Conservation (phyloP, 2,329 filamentous ascomycete species). For the Monosporascus sp. region DNA sequence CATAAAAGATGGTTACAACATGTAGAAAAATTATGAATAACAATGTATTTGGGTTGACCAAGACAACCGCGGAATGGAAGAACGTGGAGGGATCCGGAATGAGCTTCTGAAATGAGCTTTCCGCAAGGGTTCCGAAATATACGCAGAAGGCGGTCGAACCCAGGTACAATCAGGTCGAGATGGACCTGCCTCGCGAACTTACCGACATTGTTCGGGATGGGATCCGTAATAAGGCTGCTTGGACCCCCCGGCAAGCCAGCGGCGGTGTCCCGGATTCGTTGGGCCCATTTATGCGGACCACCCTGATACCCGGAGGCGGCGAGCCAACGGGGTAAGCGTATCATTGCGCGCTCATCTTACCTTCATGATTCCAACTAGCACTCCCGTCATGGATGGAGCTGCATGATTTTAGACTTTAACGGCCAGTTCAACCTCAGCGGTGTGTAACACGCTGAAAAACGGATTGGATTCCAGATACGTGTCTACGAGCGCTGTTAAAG, state of each 20-base stretch:
- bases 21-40: slow-evolving; percentile 19
- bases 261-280: no score
- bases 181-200: slow-evolving; percentile 12
- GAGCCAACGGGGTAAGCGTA: no score
- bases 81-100: slow-evolving; percentile 19
- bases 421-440: slow-evolving; percentile 4
- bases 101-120: slow-evolving; percentile 19
- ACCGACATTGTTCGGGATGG: no score
- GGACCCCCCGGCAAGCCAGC: no score
- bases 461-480: slow-evolving; percentile 26
- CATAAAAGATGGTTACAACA: slow-evolving; percentile 20
- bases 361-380: no score
- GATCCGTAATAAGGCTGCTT: no score
- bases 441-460: slow-evolving; percentile 12
- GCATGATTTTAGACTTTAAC: slow-evolving; percentile 8
- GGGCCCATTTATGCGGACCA: no score
- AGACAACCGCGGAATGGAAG: slow-evolving; percentile 14
- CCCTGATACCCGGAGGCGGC: no score
- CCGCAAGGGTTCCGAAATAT: slow-evolving; percentile 2
- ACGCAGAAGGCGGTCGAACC: slow-evolving; percentile 18
- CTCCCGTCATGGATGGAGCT: not conserved
- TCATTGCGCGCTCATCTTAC: no score
- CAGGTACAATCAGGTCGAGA: slow-evolving; percentile 20
- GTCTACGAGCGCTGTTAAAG: slow-evolving; percentile 15
- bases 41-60: slow-evolving; percentile 13